Evolutionary conservation across 2,329 filamentous ascomycete species (phyloP).

Genomic region (Teratosphaeria epicoccoides): DNA sequence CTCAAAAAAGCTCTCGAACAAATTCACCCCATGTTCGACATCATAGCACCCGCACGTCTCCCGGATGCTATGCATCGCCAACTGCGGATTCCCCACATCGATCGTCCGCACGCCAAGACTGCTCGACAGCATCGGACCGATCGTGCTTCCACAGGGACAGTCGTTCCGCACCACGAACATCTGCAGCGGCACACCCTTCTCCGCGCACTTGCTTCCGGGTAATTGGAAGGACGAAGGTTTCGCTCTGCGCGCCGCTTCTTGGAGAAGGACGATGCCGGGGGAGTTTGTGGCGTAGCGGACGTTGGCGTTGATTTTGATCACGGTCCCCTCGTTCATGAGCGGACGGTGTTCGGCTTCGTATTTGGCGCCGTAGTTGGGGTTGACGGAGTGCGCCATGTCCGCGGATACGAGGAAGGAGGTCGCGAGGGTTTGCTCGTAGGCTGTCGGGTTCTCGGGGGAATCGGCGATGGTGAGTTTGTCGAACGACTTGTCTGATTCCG

Average conservation of each 20-base stretch:
- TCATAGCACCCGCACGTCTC: conserved; percentile 85
- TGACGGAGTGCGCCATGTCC: conserved; percentile 94
- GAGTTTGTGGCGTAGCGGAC: conserved; percentile 94
- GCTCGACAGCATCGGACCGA: conserved; percentile 90
- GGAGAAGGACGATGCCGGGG: conserved; percentile 82
- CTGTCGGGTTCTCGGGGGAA: conserved; percentile 57
- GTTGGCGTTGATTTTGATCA: conserved; percentile 98
- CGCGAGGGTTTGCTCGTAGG: conserved; percentile 84
- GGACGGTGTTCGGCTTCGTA: conserved; percentile 87
- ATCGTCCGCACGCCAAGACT: conserved; percentile 78
- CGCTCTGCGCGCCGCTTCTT: conserved; percentile 63
- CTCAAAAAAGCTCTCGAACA: conserved; percentile 82
- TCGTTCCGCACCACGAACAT: conserved; percentile 96
- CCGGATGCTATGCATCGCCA: conserved; percentile 94
- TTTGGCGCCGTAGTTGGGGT: conserved; percentile 88
- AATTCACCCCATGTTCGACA: conserved; percentile 70
- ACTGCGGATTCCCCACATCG: conserved; percentile 85
- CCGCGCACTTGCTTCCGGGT: conserved; percentile 33
- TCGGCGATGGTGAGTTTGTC: conserved; percentile 42
- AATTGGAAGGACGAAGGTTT: conserved; percentile 31
- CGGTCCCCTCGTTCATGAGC: conserved; percentile 90
- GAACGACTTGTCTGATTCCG: conserved; percentile 53
- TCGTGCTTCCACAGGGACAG: conserved; percentile 87
- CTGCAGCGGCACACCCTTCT: conserved; percentile 73
- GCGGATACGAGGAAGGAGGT: conserved; percentile 90